Evolutionary conservation across 2,329 filamentous ascomycete species (phyloP).

Genomic region (Annulohypoxylon truncatum): DNA sequence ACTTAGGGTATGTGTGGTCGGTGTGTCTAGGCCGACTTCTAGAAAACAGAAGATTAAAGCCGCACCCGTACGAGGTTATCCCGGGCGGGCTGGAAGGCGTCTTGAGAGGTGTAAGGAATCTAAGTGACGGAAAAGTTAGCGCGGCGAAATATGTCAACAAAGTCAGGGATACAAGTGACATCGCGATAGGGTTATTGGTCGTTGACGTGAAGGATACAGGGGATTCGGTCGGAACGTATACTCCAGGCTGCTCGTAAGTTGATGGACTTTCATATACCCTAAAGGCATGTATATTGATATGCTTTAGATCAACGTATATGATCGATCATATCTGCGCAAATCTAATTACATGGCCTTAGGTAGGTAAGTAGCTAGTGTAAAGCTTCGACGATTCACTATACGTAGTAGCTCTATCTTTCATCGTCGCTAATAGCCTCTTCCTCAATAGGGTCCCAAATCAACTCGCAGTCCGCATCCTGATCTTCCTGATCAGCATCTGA

Average conservation of each 20-base stretch:
- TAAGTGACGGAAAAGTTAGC: constrained; percentile 70
- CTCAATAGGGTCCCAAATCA: too few relatives aligned
- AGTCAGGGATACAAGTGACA: constrained; percentile 47
- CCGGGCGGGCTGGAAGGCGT: constrained; percentile 66
- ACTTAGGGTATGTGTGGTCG: constrained; percentile 43
- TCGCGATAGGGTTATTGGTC: constrained; percentile 1
- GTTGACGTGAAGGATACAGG: neutral
- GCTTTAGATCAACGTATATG: too few relatives aligned
- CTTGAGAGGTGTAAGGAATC: constrained; percentile 62
- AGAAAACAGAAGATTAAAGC: constrained; percentile 61
- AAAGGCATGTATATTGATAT: too few relatives aligned
- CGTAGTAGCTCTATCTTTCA: too few relatives aligned
- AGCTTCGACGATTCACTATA: too few relatives aligned
- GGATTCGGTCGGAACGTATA: neutral
- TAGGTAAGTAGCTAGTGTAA: too few relatives aligned
- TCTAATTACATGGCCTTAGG: too few relatives aligned
- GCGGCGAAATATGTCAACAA: constrained; percentile 73
- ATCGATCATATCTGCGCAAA: too few relatives aligned
- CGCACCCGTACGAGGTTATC: constrained; percentile 64
- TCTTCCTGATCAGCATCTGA: too few relatives aligned
- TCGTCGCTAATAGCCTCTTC: too few relatives aligned
- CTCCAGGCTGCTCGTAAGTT: neutral
- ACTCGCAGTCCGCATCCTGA: too few relatives aligned
- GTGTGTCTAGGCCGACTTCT: constrained; percentile 55
- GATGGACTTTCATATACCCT: neutral